Base-by-base conservation (phyloP, 768 basidiomycete genomes). In the Tremella mesenterica region DNA sequence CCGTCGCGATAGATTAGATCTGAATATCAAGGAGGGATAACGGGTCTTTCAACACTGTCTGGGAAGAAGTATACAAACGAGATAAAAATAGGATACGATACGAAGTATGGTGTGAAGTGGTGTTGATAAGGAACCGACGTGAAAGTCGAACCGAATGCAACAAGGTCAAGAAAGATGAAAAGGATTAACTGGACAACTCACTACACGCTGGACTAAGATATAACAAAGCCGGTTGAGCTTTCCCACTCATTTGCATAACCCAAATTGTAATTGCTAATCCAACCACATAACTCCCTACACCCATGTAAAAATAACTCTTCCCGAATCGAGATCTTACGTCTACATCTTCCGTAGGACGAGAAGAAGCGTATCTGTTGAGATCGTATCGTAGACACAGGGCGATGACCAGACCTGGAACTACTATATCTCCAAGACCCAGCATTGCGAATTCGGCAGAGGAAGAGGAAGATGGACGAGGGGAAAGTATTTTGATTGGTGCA, bases 381-480 rank as follows among this genome's bases (percentile, higher is more conserved):
- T 96, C 93, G 73, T 85, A 91, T 31, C 93, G 85, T 38, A 96
- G 79, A 3, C 85, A 88, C 13, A 90, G 79, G 16, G 88, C 84
- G 47, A 95, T 76, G 73, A 96, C 86, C 26, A 77, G 57, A 4
- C 76, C 73, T 18, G 72, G 69, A 18, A 73, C 59, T 38, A 71
- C 67, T 30, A 93, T 81, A 70, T 95, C 92, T 23, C 92, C 92
- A 1, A 97, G 77, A 1, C 93, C 93, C 27, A 97, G 83, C 83
- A 96, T 85, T 27, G 88, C 85, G 69, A 81, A 86, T 3, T 88
- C 88, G 26, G 78, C 72, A 4, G 77, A 26, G 23, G 41, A 20
- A 4, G 58, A 44, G 43, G 59, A 31, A n/a, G 56, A 59, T 3
- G 59, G 36, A 16, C 58, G 53, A 12, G 67, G 63, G 16, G 67